Percentiles rank a stretch among this genome's conserved stretches.
phyloP scores from a whole-genome alignment of 768 basidiomycete species.

The Leccinum disarticulatum region DNA sequence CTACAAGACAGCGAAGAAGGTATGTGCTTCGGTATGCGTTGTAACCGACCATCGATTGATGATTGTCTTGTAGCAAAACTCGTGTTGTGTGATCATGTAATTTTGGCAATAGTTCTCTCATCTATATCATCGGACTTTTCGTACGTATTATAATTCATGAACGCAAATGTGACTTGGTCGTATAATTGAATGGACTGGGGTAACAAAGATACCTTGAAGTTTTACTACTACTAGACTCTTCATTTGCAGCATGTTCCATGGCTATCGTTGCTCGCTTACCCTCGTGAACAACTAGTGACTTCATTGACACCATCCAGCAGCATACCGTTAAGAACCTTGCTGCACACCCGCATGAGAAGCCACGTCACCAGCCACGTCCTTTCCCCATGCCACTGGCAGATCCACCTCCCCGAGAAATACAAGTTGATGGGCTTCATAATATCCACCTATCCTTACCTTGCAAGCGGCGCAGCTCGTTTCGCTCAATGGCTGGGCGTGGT shows the following conservation, averaged over 20 bases:
- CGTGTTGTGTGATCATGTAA: constrained; percentile 88
- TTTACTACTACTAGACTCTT: background rate
- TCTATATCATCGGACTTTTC: constrained; percentile 19
- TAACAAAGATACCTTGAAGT: background rate
- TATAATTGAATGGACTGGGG: background rate
- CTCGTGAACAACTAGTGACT: too few species aligned
- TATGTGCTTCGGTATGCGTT: constrained; percentile 32
- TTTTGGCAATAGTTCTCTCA: constrained; percentile 5
- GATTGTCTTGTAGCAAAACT: constrained; percentile 74
- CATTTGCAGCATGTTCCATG: background rate
- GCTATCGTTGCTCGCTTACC: too few species aligned
- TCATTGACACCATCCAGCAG: too few species aligned
- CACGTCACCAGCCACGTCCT: too few species aligned
- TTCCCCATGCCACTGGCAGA: too few species aligned
- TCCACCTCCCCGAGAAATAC: background rate
- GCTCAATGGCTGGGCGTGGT: background rate
- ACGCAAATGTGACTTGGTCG: background rate
- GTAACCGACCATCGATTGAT: constrained; percentile 11
- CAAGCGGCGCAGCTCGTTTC: too few species aligned
- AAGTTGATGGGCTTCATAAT: background rate
- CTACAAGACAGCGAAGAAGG: constrained; percentile 99
- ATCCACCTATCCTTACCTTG: too few species aligned
- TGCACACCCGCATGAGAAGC: too few species aligned
- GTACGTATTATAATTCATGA: constrained; percentile 20
- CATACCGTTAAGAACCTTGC: too few species aligned